phyloP scores from a whole-genome alignment of 2,329 filamentous ascomycete species.

The Xylaria sp. region DNA sequence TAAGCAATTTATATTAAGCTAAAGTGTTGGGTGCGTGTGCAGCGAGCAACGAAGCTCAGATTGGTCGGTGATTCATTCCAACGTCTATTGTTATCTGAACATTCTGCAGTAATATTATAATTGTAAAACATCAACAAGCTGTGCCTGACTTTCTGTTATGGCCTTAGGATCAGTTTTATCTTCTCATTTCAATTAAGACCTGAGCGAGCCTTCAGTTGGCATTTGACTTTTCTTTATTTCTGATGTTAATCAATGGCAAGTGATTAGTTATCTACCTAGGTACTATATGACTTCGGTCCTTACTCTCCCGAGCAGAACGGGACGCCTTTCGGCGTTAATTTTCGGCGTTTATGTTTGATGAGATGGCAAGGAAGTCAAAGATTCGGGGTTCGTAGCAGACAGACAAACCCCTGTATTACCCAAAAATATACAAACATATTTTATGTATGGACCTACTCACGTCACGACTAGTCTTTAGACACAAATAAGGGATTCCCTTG shows the following conservation, averaged over 20 bases:
- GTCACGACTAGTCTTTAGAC: not conserved
- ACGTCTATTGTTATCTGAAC: not conserved
- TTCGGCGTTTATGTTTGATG: no score
- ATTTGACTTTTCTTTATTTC: not conserved
- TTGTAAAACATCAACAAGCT: not conserved
- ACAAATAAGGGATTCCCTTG: no score
- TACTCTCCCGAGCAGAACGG: conserved; percentile 23
- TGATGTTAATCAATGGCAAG: not conserved
- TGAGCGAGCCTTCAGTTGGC: not conserved
- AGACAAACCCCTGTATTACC: no score
- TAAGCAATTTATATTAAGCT: no score
- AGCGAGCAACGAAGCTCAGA: no score
- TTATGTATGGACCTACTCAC: not conserved
- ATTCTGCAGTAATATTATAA: not conserved
- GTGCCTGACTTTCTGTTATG: not conserved
- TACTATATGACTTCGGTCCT: conserved; percentile 16
- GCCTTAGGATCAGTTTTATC: not conserved
- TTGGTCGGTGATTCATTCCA: not conserved
- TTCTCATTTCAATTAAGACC: not conserved
- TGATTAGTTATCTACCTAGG: not conserved
- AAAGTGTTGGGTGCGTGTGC: no score
- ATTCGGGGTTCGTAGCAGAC: no score
- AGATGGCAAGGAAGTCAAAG: no score
- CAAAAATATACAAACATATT: no score
- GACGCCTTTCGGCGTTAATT: not conserved